Base-by-base conservation (phyloP, 805 yeast genomes). In the Candida succiphila region DNA sequence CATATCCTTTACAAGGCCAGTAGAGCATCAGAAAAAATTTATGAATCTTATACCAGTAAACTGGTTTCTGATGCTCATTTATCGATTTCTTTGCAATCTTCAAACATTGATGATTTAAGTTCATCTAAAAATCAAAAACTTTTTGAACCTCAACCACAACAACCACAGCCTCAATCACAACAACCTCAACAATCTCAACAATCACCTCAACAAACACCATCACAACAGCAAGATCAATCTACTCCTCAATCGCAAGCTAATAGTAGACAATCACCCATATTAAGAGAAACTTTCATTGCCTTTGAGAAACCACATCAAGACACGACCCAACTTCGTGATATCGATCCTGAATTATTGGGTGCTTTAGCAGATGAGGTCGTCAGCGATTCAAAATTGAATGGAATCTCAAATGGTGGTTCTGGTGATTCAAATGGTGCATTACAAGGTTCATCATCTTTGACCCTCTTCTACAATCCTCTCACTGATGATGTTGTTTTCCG, bases 271-370 rank as follows among this genome's bases (percentile, higher is more conserved):
- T 15, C 34, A 18, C 23, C 29, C 8, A 25, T 19, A 18, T 15
- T 31, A 9, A 25, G 29, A 12, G 34, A 31, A 31, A 31, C 29
- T 7, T 31, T 25, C 13, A 20, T 19, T 13, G 25, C 25, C 13
- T n/a, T n/a, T 6, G 25, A 31, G 15, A 13, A 15, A 3, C 16
- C 25, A 17, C 6, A 17, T 5, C 16, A 17, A 9, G 15, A 25
- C 5, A 15, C 29, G 2, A 12, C 29, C 4, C 25, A 10, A 15
- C 15, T 25, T 5, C 25, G 21, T 16, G 34, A 31, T 20, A 31
- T 31, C n/a, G 34, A 31, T 21, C 34, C 34, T 9, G 34, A 31
- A 18, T 16, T 31, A 15, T 20, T 31, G 3, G 34, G 34, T 25
- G 33, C 17, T 12, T 31, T 31, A n/a, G n/a, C n/a, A n/a, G n/a